Percentiles rank a stretch among this genome's conserved stretches.
These are phyloP conservation scores for Suhomyces sp. DNA, from an alignment of 805 yeast genomes.

Conservation along the genomic window DNA sequence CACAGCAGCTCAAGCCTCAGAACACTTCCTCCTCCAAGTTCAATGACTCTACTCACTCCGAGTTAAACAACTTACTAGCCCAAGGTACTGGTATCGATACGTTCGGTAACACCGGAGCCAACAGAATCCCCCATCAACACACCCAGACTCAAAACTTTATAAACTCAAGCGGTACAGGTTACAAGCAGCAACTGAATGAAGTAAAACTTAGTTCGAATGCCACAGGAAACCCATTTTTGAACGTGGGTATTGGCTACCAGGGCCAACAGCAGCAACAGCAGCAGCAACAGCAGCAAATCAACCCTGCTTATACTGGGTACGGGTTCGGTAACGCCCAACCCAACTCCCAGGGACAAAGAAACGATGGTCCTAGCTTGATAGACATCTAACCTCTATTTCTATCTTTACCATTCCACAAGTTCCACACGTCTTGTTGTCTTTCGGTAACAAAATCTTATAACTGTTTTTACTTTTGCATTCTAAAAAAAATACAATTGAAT, in stretches of 20 bases:
- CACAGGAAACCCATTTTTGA: constrained; percentile 59
- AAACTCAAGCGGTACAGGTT: constrained; percentile 87
- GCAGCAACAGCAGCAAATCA: constrained; percentile 33
- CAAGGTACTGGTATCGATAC: constrained; percentile 92
- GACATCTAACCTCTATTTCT: constrained; percentile 28
- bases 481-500: background rate
- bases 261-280: constrained; percentile 15
- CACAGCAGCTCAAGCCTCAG: constrained; percentile 26
- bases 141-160: constrained; percentile 78
- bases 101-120: constrained; percentile 81
- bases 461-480: background rate
- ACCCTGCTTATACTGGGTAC: constrained; percentile 86
- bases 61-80: constrained; percentile 73
- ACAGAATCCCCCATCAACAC: constrained; percentile 89
- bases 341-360: constrained; percentile 22
- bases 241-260: constrained; percentile 52
- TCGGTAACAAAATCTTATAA: background rate
- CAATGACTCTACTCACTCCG: constrained; percentile 49
- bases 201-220: constrained; percentile 34
- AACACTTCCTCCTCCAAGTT: constrained; percentile 32
- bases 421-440: background rate
- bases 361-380: constrained; percentile 46
- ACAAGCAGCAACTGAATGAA: constrained; percentile 45
- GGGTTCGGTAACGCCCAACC: constrained; percentile 83
- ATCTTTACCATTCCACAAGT: background rate